A percentile compares a stretch with the other conserved stretches of the same genome.
phyloP scores from a whole-genome alignment of 1,139 yeast genomes.

The Fermentozyma sake region DNA sequence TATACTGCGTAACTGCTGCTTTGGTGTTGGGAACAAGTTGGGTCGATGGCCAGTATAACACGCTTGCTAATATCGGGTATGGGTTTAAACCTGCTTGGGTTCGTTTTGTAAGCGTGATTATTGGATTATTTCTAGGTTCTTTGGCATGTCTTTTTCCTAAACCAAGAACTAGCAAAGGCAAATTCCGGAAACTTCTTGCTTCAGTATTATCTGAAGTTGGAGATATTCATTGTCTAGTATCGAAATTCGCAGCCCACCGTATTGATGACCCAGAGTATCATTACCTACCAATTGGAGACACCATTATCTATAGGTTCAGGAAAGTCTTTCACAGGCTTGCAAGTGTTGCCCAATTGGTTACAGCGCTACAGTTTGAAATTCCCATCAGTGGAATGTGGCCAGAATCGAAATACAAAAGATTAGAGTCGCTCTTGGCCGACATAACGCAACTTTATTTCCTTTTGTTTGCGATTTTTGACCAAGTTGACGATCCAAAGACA shows the following conservation, averaged over 20 bases:
- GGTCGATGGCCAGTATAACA: conserved; percentile 20
- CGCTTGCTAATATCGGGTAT: conserved; percentile 20
- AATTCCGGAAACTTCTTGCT: conserved; percentile 23
- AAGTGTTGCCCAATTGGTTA: conserved; percentile 19
- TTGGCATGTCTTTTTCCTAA: conserved; percentile 29
- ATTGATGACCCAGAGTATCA: conserved; percentile 18
- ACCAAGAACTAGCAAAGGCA: conserved; percentile 28
- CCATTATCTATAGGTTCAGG: conserved; percentile 20
- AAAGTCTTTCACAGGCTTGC: conserved; percentile 20
- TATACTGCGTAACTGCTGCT: conserved; percentile 25
- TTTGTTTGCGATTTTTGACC: conserved; percentile 22
- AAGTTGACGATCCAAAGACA: conserved; percentile 21
- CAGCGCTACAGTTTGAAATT: conserved; percentile 28
- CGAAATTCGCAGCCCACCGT: conserved; percentile 25
- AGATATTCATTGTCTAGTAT: conserved; percentile 26
- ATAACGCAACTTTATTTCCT: conserved; percentile 26
- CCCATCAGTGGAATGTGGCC: conserved; percentile 37
- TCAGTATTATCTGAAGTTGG: conserved; percentile 24
- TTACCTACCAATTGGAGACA: conserved; percentile 18
- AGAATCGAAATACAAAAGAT: conserved; percentile 19
- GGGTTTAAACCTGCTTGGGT: conserved; percentile 28
- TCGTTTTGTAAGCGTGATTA: conserved; percentile 25
- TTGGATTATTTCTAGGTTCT: conserved; percentile 30
- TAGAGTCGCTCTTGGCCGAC: conserved; percentile 24
- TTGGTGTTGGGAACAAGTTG: conserved; percentile 37